phyloP scores from a whole-genome alignment of 2,329 filamentous ascomycete species.

The Aureobasidium pullulans region DNA sequence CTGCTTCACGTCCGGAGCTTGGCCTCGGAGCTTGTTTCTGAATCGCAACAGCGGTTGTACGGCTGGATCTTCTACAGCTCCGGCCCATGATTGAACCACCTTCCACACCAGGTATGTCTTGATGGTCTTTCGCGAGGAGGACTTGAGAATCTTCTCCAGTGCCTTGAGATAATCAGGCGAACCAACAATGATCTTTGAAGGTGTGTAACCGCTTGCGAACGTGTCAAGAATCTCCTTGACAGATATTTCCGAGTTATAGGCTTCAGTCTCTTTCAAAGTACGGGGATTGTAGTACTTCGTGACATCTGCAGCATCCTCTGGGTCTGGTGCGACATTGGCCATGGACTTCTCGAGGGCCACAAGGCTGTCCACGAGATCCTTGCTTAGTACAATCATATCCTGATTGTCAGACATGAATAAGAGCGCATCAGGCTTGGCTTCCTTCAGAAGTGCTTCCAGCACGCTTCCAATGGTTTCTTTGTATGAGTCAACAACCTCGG shows the following conservation, averaged over 20 bases:
- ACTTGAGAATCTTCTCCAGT: conserved; percentile 48
- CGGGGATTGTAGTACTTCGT: conserved; percentile 62
- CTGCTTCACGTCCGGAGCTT: conserved; percentile 49
- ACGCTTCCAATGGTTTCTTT: conserved; percentile 36
- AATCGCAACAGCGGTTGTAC: conserved; percentile 55
- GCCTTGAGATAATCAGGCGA: conserved; percentile 55
- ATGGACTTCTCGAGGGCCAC: conserved; percentile 8
- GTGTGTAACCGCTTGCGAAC: not conserved
- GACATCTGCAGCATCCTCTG: conserved; percentile 53
- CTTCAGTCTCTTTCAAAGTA: conserved; percentile 45
- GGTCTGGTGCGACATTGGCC: conserved; percentile 51
- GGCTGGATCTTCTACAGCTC: conserved; percentile 51
- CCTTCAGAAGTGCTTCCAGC: conserved; percentile 29
- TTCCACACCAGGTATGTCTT: conserved; percentile 61
- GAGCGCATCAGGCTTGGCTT: conserved; percentile 20
- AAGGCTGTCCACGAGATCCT: conserved; percentile 38
- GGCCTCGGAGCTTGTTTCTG: conserved; percentile 53
- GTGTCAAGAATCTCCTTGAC: conserved; percentile 32
- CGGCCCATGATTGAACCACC: conserved; percentile 46
- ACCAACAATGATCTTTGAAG: conserved; percentile 49
- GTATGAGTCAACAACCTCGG: conserved; percentile 47
- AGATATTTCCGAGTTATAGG: conserved; percentile 30
- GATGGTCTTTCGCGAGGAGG: conserved; percentile 48
- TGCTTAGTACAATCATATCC: conserved; percentile 23
- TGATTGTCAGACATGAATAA: conserved; percentile 21